Evolutionary conservation across 805 yeast genomes (phyloP).

Genomic region (Spathaspora sp.): DNA sequence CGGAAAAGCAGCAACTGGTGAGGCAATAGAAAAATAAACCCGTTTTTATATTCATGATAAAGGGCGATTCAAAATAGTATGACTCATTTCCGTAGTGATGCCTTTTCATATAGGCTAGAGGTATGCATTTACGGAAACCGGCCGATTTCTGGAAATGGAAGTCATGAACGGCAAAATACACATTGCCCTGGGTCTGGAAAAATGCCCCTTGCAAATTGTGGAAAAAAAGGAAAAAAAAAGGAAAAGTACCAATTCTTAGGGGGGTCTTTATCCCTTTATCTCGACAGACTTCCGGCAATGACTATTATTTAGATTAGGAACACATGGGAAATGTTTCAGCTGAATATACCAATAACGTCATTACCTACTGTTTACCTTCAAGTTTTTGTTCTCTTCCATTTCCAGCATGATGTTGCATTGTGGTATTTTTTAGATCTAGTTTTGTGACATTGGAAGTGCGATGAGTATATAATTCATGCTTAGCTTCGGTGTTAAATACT

Average conservation of each 20-base stretch:
- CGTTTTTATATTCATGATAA: neutral
- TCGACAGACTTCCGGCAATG: too few species aligned
- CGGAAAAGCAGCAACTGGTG: neutral
- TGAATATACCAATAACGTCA: too few species aligned
- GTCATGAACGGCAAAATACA: neutral
- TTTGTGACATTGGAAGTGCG: neutral
- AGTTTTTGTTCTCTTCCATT: neutral
- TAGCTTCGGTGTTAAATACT: neutral
- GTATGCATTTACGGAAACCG: neutral
- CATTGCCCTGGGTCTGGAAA: neutral
- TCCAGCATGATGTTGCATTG: neutral
- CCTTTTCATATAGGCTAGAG: neutral
- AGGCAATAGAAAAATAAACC: neutral
- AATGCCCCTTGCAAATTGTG: neutral
- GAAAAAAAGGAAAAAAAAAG: neutral
- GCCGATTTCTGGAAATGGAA: neutral
- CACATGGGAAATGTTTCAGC: too few species aligned
- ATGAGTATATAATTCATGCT: neutral
- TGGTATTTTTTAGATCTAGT: neutral
- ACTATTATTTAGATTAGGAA: too few species aligned
- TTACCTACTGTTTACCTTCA: too few species aligned
- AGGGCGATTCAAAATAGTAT: neutral
- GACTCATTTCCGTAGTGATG: neutral
- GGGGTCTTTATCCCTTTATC: too few species aligned
- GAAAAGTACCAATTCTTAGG: too few species aligned